Percentiles rank a stretch among this genome's conserved stretches.
phyloP scores from a whole-genome alignment of 768 basidiomycete species.

The Tulasnella sp. region DNA sequence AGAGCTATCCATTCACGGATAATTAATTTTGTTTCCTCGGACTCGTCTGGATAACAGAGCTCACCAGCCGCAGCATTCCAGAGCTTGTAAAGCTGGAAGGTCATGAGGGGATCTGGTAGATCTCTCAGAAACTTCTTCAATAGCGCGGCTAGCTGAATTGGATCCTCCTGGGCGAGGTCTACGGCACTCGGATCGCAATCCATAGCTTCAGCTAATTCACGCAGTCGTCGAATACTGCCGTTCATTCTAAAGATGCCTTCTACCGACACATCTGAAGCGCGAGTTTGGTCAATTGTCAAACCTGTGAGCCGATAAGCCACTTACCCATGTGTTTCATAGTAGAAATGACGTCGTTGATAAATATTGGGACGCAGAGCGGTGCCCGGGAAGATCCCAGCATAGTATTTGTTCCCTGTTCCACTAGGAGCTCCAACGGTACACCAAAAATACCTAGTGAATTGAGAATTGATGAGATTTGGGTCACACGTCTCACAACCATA shows the following conservation, averaged over 20 bases:
- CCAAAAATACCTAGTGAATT: conserved; percentile 66
- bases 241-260: conserved; percentile 99
- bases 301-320: conserved; percentile 23
- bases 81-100: conserved; percentile 81
- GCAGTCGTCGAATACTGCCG: conserved; percentile 88
- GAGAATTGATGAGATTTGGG: neutral
- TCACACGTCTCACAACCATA: neutral
- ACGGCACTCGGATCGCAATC: conserved; percentile 90
- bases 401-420: conserved; percentile 95
- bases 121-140: conserved; percentile 96
- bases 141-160: conserved; percentile 90
- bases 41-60: conserved; percentile 25
- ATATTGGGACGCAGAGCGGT: conserved; percentile 82
- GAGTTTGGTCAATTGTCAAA: conserved; percentile 6
- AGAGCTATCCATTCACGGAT: conserved; percentile 36
- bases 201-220: conserved; percentile 80
- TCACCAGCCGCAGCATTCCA: conserved; percentile 79
- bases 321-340: conserved; percentile 99
- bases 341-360: conserved; percentile 95
- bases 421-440: conserved; percentile 81
- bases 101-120: conserved; percentile 90
- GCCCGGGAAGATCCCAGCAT: conserved; percentile 76
- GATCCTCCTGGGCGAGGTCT: conserved; percentile 86
- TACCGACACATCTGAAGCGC: conserved; percentile 78
- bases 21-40: neutral